Conservation (phyloP, 2,329 filamentous ascomycete genomes). For the Pestalotiopsis sp. region DNA sequence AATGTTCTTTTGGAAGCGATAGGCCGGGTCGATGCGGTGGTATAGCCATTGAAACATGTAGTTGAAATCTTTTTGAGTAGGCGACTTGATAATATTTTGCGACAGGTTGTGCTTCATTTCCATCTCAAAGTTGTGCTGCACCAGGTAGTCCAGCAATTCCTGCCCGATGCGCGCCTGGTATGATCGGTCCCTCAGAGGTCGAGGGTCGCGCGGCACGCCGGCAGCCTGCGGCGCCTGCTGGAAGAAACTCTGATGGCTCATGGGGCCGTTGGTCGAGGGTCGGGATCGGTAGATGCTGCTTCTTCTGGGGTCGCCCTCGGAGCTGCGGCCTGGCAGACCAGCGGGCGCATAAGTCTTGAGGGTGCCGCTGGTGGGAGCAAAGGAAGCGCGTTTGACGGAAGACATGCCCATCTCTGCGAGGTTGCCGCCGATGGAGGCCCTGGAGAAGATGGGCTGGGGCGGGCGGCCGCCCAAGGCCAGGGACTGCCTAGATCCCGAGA, state of each 20-base stretch:
- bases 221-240: slow-evolving; percentile 81
- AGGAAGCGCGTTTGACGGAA: slow-evolving; percentile 81
- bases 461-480: slow-evolving; percentile 80
- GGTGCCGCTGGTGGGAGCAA: slow-evolving; percentile 51
- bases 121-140: slow-evolving; percentile 93
- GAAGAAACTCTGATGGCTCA: slow-evolving; percentile 90
- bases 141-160: slow-evolving; percentile 88
- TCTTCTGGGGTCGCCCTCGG: slow-evolving; percentile 58
- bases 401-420: slow-evolving; percentile 79
- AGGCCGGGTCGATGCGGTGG: slow-evolving; percentile 90
- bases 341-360: slow-evolving; percentile 73
- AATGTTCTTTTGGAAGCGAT: slow-evolving; percentile 91
- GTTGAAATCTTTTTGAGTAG: slow-evolving; percentile 98
- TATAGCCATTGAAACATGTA: slow-evolving; percentile 98
- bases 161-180: slow-evolving; percentile 84
- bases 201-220: slow-evolving; percentile 82
- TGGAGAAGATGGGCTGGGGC: slow-evolving; percentile 83
- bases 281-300: slow-evolving; percentile 81
- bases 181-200: slow-evolving; percentile 78
- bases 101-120: slow-evolving; percentile 96
- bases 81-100: slow-evolving; percentile 87
- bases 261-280: slow-evolving; percentile 68
- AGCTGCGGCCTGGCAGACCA: slow-evolving; percentile 44
- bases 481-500: slow-evolving; percentile 82
- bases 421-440: slow-evolving; percentile 81